These are phyloP conservation scores for Ophiostoma montium DNA, from an alignment of 2,329 filamentous ascomycete species.

Conservation along the genomic window DNA sequence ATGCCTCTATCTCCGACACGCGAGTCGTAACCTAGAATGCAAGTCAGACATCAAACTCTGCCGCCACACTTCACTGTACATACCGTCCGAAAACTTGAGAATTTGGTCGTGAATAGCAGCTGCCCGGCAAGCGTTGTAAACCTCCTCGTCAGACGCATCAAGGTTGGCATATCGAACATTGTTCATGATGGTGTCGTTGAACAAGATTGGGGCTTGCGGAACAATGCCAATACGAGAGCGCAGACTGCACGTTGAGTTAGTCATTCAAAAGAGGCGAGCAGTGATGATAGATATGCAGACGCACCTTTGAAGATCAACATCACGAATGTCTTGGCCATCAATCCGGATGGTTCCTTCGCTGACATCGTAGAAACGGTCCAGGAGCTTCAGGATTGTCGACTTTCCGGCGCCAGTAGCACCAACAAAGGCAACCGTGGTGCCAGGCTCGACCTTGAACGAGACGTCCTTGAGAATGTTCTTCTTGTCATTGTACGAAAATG, in stretches of 20 bases:
- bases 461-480: slow-evolving; percentile 42
- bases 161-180: slow-evolving; percentile 44
- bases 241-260: slow-evolving; percentile 17
- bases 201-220: slow-evolving; percentile 40
- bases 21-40: slow-evolving; percentile 29
- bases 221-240: slow-evolving; percentile 41
- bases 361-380: slow-evolving; percentile 46
- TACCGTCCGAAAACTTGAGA: slow-evolving; percentile 35
- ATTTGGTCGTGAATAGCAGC: slow-evolving; percentile 47
- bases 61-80: not conserved
- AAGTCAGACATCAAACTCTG: not conserved
- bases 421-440: slow-evolving; percentile 44
- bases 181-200: slow-evolving; percentile 45
- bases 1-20: slow-evolving; percentile 37
- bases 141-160: slow-evolving; percentile 39
- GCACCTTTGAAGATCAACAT: slow-evolving; percentile 36
- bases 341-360: slow-evolving; percentile 37
- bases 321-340: slow-evolving; percentile 41
- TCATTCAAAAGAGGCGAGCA: not conserved
- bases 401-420: slow-evolving; percentile 47
- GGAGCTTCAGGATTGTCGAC: slow-evolving; percentile 42
- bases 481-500: slow-evolving; percentile 45
- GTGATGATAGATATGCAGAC: not conserved
- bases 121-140: slow-evolving; percentile 38
- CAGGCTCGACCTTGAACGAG: slow-evolving; percentile 34